These are phyloP conservation scores for Fusarium vanettenii DNA, from an alignment of 2,329 filamentous ascomycete species.

Conservation along the genomic window DNA sequence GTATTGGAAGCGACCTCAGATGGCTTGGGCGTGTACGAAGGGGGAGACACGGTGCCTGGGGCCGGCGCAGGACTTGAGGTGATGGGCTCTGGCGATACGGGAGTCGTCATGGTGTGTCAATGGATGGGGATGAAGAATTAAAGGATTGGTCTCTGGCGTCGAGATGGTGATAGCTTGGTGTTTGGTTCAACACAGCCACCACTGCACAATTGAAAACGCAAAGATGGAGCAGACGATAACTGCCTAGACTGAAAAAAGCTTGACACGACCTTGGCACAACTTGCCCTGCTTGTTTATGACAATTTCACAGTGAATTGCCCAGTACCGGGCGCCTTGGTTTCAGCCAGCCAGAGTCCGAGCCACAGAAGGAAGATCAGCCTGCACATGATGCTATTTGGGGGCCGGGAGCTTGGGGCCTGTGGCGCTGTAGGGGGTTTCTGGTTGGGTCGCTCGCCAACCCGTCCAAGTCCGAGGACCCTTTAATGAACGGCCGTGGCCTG, in stretches of 20 bases:
- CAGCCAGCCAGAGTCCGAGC: not conserved
- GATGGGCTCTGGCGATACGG: constrained; percentile 22
- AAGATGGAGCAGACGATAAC: not conserved
- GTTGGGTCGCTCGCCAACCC: not conserved
- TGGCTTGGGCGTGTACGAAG: constrained; percentile 26
- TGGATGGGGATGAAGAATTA: not conserved
- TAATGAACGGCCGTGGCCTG: not conserved
- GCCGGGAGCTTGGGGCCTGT: not conserved
- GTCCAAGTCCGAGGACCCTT: not conserved
- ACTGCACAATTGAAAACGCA: not conserved
- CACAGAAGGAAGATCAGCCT: not conserved
- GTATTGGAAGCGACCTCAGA: not conserved
- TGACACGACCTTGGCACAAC: not conserved
- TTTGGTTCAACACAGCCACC: not conserved
- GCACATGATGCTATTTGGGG: not conserved
- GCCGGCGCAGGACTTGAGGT: not conserved
- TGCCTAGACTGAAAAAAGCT: not conserved
- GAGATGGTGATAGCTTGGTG: not conserved
- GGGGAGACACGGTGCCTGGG: constrained; percentile 31
- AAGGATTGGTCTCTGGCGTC: not conserved
- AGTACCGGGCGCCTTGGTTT: not conserved
- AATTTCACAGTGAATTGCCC: not conserved
- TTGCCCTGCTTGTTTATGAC: not conserved
- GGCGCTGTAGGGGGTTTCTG: not conserved
- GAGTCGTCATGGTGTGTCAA: constrained; percentile 9